Base-by-base conservation (phyloP, 2,329 filamentous ascomycete species). In the Pseudocercospora vitis region DNA sequence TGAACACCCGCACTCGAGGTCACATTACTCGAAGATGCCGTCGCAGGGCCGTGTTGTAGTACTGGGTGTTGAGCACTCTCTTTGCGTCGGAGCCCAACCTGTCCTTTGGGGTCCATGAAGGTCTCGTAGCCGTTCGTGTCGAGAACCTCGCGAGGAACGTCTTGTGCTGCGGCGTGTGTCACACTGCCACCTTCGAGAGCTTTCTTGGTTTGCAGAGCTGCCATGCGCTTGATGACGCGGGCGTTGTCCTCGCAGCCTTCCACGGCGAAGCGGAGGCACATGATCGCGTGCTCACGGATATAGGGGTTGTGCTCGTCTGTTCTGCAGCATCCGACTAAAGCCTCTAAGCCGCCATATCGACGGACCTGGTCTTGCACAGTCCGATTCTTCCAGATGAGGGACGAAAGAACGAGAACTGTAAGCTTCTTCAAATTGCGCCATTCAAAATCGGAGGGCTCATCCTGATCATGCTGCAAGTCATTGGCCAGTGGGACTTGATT, bases 281-380 rank as follows among this genome's bases (percentile, higher is more conserved):
- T 85, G 46, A 91, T 89, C 2, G 90, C 89, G 60, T 91, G 88
- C 71, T 97, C 92, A 65, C 92, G 89, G 59, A 95, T 91, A 68
- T 92, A 96, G 0, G 91, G 90, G 67, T 96, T 96, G 73, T 95
- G 85, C 63, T 92, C 90, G 68, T 97, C 92, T 68, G 94, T 94
- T 26, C 85, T 82, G 64, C 91, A 96, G 72, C 91, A 96, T 66
- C 91, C 91, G 12, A 96, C 81, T 16, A 97, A 80, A 0, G 89
- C 86, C 62, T 95, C 88, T 37, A 97, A 88, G 35, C 92, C 92
- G 60, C 90, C 88, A 64, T 92, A 83, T 45, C 85, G 81, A 39
- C 95, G 83, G 58, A 97, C 89, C 69, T 96, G 92, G 63, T 87
- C 84, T 71, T 97, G 92, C 0, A 96, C 91, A 7, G 84, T 81